These are phyloP conservation scores for Sordaria brevicollis DNA, from an alignment of 495 filamentous ascomycete species.

Conservation along the genomic window DNA sequence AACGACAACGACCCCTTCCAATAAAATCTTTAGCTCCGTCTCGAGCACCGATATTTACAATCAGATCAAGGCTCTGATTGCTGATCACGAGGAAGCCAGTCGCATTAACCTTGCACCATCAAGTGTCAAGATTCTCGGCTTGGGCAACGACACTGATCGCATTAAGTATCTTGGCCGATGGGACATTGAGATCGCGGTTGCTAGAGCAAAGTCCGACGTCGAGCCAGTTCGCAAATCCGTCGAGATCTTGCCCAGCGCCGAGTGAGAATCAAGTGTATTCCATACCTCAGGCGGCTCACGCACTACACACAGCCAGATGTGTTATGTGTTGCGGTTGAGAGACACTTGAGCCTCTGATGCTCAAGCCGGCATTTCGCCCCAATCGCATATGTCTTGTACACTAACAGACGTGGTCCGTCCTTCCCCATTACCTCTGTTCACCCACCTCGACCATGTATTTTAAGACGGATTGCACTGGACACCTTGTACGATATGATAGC, in stretches of 20 bases:
- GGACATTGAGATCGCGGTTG: conserved; percentile 20
- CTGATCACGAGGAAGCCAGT: conserved; percentile 17
- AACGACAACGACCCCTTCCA: background rate
- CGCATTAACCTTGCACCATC: conserved; percentile 23
- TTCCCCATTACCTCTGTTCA: background rate
- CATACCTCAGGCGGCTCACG: background rate
- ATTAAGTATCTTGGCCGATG: conserved; percentile 32
- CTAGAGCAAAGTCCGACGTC: background rate
- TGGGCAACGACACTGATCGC: conserved; percentile 23
- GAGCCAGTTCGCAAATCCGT: conserved; percentile 21
- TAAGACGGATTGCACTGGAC: background rate
- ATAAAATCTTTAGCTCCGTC: conserved; percentile 33
- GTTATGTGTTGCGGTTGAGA: background rate
- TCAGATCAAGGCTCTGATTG: conserved; percentile 19
- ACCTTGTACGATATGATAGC: background rate
- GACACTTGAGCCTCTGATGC: background rate
- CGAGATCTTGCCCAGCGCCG: conserved; percentile 18
- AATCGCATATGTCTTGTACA: background rate
- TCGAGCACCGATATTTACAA: conserved; percentile 23
- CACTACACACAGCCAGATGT: background rate
- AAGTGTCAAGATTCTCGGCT: conserved; percentile 20
- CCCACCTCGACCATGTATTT: background rate
- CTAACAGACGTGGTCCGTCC: background rate
- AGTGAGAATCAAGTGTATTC: background rate
- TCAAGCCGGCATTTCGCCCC: background rate